Evolutionary conservation across 2,329 filamentous ascomycete genomes (phyloP).

Genomic region (Ploettnerulaceae sp.): DNA sequence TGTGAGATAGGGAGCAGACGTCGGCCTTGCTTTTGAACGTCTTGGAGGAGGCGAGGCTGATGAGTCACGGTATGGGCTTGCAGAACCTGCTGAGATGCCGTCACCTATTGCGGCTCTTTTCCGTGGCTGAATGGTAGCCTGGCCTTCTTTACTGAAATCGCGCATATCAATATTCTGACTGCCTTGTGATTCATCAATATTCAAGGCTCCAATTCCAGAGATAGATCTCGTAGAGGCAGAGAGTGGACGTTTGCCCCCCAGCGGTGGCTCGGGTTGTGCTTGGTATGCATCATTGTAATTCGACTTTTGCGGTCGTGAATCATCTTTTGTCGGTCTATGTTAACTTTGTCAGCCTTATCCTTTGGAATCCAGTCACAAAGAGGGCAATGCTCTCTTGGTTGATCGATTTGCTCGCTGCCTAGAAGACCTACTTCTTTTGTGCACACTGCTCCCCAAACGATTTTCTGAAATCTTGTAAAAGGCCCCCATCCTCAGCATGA

Average conservation of each 20-base stretch:
- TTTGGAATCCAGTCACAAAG: not conserved
- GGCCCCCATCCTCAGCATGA: slow-evolving; percentile 6
- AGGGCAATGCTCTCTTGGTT: not conserved
- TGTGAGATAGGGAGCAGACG: slow-evolving; percentile 15
- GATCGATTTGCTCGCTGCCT: not conserved
- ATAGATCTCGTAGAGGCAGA: slow-evolving; percentile 10
- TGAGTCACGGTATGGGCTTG: slow-evolving; percentile 22
- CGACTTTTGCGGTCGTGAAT: slow-evolving; percentile 13
- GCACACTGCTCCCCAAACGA: slow-evolving; percentile 15
- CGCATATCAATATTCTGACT: slow-evolving; percentile 23
- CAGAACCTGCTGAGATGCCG: slow-evolving; percentile 30
- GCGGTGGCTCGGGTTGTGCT: slow-evolving; percentile 15
- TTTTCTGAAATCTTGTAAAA: slow-evolving; percentile 9
- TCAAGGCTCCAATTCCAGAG: slow-evolving; percentile 21
- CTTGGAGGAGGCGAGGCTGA: slow-evolving; percentile 24
- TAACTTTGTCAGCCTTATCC: slow-evolving; percentile 16
- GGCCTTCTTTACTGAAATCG: slow-evolving; percentile 19
- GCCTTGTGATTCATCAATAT: slow-evolving; percentile 15
- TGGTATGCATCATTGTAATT: slow-evolving; percentile 15
- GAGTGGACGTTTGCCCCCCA: slow-evolving; percentile 6
- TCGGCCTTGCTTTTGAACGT: slow-evolving; percentile 23
- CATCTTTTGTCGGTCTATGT: slow-evolving; percentile 20
- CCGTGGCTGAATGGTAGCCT: slow-evolving; percentile 19
- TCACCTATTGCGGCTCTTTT: slow-evolving; percentile 29
- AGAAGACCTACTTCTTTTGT: slow-evolving; percentile 15